Evolutionary conservation across 306 rosid species (phyloP).

Genomic region (Trifolium repens): DNA sequence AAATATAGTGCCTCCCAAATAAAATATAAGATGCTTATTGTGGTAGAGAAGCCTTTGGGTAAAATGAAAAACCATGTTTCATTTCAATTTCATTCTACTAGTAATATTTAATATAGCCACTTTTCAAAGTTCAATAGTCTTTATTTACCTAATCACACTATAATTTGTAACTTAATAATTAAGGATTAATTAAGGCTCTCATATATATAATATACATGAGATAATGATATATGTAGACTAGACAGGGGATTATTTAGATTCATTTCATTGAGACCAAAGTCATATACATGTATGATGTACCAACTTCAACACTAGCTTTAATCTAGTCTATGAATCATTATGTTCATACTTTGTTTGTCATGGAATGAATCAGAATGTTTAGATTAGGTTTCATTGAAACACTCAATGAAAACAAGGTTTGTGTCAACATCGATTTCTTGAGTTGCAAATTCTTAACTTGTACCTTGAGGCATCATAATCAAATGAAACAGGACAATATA

Average conservation of each 20-base stretch:
- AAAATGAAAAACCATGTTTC: conserved; percentile 24
- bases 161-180: not conserved
- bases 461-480: conserved; percentile 48
- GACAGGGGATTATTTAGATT: conserved; percentile 38
- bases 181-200: not conserved
- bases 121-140: not conserved
- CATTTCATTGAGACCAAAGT: conserved; percentile 48
- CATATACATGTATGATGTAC: conserved; percentile 41
- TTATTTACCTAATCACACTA: not conserved
- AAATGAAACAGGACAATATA: conserved; percentile 53
- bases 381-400: conserved; percentile 55
- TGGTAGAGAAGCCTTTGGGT: not conserved
- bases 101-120: conserved; percentile 1
- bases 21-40: conserved; percentile 42
- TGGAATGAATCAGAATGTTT: conserved; percentile 40
- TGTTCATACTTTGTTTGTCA: conserved; percentile 47
- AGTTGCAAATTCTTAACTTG: conserved; percentile 40
- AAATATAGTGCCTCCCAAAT: conserved; percentile 11
- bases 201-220: conserved; percentile 12
- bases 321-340: conserved; percentile 38
- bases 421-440: conserved; percentile 66
- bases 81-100: not conserved
- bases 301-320: conserved; percentile 38
- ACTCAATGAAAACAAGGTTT: conserved; percentile 58
- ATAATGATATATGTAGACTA: conserved; percentile 40